Base-by-base conservation (phyloP, 1,284 basidiomycete genomes). In the Fomitopsis schrenkii region DNA sequence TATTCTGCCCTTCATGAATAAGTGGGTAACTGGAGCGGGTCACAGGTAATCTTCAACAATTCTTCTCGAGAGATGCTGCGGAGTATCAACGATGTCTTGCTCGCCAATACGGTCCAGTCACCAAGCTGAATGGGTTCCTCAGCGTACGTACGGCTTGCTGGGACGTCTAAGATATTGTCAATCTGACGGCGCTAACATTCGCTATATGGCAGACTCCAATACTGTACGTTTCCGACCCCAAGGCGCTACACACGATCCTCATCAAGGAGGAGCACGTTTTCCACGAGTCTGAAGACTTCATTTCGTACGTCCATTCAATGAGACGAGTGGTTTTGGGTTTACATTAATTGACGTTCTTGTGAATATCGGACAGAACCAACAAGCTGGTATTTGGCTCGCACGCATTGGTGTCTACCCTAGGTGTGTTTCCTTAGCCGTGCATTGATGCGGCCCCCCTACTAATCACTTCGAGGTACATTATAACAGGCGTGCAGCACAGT, bases 261-360 rank as follows among this genome's bases (percentile, higher is more conserved):
- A 63, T 74, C 40, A 76, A 74, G 59, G 75, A 76, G 12, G 69
- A 71, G 55, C 62, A 71, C 26, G 59, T 67, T 28, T 76, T 70
- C 57, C 69, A 70, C 26, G 71, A 74, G 17, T 14, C 22, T 5
- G 14, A 45, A n/a, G 57, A 58, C 14, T 55, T 62, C 36, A 30
- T 48, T 41, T 48, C n/a, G 55, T 61, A 26, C 36, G 50, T 22
- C 45, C 38, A 40, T 40, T 15, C 3, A 40, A 15, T 8, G 38
- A 40, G 6, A 40, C 9, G 5, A 40, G 5, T 40, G 9, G 38
- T 14, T 40, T 1, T 40, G 5, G 35, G 5, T 40, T 33, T 8
- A 5, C 38, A 40, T 40, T 40, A 8, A 40, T 33, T 3, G 38
- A 3, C 38, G 38, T 8, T 3, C 38, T 40, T 40, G 6, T 40